These are phyloP conservation scores for Lolium multiflorum DNA, from an alignment of 176 grass and related monocot species.

Conservation along the genomic window DNA sequence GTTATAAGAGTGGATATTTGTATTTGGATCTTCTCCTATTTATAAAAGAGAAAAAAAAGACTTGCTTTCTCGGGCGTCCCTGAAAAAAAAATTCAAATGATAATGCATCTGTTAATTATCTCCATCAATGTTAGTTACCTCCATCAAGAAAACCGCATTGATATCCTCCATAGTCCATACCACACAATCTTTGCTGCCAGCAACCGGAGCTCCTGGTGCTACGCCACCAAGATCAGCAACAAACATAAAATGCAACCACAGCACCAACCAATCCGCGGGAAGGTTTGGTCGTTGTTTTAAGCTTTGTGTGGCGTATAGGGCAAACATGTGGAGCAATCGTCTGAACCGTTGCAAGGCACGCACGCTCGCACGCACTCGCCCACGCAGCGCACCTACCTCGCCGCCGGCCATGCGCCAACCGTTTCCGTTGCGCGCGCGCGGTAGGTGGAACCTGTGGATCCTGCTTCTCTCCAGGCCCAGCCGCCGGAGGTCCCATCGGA, in stretches of 20 bases:
- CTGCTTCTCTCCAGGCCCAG: conserved; percentile 15
- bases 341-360: neutral
- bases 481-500: neutral
- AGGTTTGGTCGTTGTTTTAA: neutral
- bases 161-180: no score
- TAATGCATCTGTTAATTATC: no score
- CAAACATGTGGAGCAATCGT: conserved; percentile 17
- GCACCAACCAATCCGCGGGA: neutral
- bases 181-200: no score
- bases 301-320: neutral
- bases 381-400: neutral
- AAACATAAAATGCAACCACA: neutral
- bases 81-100: no score
- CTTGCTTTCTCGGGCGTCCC: no score
- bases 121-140: no score
- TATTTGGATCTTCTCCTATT: no score
- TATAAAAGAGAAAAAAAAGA: no score
- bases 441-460: conserved; percentile 50
- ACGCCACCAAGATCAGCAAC: neutral
- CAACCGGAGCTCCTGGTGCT: no score
- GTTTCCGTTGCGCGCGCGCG: neutral
- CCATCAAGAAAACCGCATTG: no score
- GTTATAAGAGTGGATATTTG: no score
- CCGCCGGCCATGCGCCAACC: no score
- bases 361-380: neutral